Conservation (phyloP, 2,329 filamentous ascomycete genomes). For the Leptoxyphium fumago region DNA sequence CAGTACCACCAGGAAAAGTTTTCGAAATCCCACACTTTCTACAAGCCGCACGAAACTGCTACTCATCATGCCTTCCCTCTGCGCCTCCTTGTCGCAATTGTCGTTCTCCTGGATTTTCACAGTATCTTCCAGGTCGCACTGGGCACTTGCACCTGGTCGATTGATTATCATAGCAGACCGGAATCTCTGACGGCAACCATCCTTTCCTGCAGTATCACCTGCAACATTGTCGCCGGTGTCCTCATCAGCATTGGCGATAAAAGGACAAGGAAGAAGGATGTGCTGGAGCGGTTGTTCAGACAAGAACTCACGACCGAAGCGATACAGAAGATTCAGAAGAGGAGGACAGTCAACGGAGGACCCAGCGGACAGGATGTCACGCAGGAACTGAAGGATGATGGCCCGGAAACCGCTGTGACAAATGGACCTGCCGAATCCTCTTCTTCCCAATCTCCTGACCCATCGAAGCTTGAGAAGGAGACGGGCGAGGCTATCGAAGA, state of each 20-base stretch:
- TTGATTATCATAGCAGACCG: conserved; percentile 53
- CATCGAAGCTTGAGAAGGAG: too few relatives aligned
- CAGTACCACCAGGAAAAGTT: conserved; percentile 69
- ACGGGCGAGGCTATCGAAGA: too few relatives aligned
- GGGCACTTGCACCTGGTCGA: conserved; percentile 64
- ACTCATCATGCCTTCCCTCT: conserved; percentile 72
- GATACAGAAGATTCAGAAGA: conserved; percentile 40
- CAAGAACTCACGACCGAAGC: conserved; percentile 59
- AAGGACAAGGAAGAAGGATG: conserved; percentile 71
- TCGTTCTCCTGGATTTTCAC: conserved; percentile 67
- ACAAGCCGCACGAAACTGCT: conserved; percentile 73
- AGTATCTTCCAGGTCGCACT: conserved; percentile 68
- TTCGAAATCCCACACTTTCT: conserved; percentile 71
- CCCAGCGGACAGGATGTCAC: too few relatives aligned
- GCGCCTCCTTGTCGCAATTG: conserved; percentile 57
- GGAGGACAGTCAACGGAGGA: too few relatives aligned
- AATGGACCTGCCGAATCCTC: too few relatives aligned
- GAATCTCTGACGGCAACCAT: conserved; percentile 67
- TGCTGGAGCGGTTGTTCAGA: conserved; percentile 59
- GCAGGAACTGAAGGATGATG: too few relatives aligned
- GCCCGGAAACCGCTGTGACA: too few relatives aligned
- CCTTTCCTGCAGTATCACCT: conserved; percentile 62
- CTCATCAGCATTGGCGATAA: conserved; percentile 64
- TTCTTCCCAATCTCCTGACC: too few relatives aligned
- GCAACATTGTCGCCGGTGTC: conserved; percentile 63